A percentile compares a stretch with the other conserved stretches of the same genome.
These are phyloP conservation scores for Straminergon stramineum DNA, from an alignment of 225 moss, liverwort and hornwort species.

Conservation along the genomic window DNA sequence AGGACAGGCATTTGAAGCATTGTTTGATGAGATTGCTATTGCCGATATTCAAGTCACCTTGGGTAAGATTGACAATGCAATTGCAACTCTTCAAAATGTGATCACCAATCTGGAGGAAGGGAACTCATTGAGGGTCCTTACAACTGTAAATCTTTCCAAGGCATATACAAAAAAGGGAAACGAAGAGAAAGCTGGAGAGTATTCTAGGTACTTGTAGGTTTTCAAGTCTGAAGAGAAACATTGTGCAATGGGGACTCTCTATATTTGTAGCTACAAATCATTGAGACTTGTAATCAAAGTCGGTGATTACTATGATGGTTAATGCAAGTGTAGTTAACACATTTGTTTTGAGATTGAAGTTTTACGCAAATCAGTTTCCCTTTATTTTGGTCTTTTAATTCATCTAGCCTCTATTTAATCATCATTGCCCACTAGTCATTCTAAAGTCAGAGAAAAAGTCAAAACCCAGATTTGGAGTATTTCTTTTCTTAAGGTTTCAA, in stretches of 20 bases:
- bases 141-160: conserved; percentile 77
- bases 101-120: conserved; percentile 57
- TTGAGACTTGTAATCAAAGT: not conserved
- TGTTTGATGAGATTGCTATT: conserved; percentile 82
- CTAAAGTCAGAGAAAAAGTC: not conserved
- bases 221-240: not conserved
- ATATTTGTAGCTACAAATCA: not conserved
- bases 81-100: conserved; percentile 59
- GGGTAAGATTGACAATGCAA: conserved; percentile 70
- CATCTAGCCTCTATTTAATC: not conserved
- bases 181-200: conserved; percentile 37
- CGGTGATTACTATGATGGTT: not conserved
- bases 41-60: conserved; percentile 76
- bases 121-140: conserved; percentile 54
- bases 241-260: not conserved
- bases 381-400: not conserved
- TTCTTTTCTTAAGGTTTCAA: not conserved
- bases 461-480: not conserved
- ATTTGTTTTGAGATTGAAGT: not conserved
- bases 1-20: conserved; percentile 46
- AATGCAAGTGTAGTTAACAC: not conserved
- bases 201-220: conserved; percentile 9
- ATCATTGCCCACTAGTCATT: not conserved
- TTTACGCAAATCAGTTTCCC: not conserved
- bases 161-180: conserved; percentile 49